Evolutionary conservation across 768 basidiomycete genomes (phyloP), one percentile per base, ranked within the genome.

Genomic region (Mycena floridula): DNA sequence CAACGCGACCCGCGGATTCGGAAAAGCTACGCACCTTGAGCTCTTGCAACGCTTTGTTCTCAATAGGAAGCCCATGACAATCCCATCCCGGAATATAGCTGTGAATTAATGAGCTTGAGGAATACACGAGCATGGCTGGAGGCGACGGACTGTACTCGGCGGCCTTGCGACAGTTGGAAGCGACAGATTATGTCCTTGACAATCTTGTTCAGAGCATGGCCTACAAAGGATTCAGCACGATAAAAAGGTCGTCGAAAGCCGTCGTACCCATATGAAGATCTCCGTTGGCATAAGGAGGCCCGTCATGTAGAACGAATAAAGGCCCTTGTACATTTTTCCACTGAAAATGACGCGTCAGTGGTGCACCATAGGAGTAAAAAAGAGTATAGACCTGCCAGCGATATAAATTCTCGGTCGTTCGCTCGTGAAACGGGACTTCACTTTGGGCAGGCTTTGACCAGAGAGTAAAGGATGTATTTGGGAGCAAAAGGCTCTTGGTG

Each of bases 11-110:
- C 25, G 40, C 7, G 35, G 8, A 30, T 2, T 7, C 30, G 7
- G 5, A 27, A 15, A 36, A 22, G 18, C 12, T 22, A 57, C 38
- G 51, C 77, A 89, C 89, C 44, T 78, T 74, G 22, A 95, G 70
- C 20, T 85, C 76, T 48, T 85, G 71, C 26, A 99, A 66, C 0
- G 93, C 89, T 56, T 96, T 97, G 52, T 91, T 90, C 61, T 98
- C 95, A 49, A 98, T 97, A 0, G 95, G 95, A 11, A 97, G 78
- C 5, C 95, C 95, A 60, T 99, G 95, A 55, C 95, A 98, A 57
- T 99, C 95, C 91, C 92, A 99, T 8, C 95, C 95, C 26, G 95
- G 94, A 12, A 88, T 63, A 64, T 94, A 97, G 56, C 95, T 97
- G 26, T 32, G 28, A 42, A 44, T 41, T 44, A 39, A 46, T 49